A percentile compares a stretch with the other conserved stretches of the same genome.
These are phyloP conservation scores for Conticribra weissflogii DNA, from an alignment of 108 stramenopile genomes.

Conservation along the genomic window DNA sequence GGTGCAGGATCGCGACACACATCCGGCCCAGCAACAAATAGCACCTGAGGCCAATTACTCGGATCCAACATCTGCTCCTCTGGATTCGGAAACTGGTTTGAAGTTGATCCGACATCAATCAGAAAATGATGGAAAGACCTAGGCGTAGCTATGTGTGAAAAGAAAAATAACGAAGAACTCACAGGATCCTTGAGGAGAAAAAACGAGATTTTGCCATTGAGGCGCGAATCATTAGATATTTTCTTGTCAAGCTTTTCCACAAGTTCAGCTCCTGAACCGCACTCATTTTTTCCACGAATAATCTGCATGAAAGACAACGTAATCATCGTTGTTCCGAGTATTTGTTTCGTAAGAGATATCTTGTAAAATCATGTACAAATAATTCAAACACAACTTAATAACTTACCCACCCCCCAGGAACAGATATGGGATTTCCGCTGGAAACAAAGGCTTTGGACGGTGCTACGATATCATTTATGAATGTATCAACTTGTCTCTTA, in stretches of 20 bases:
- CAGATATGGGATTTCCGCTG: constrained; percentile 55
- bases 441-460: constrained; percentile 54
- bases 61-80: constrained; percentile 43
- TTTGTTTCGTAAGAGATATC: too few relatives aligned
- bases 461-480: constrained; percentile 65
- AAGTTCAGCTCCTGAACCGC: constrained; percentile 58
- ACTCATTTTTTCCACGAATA: constrained; percentile 67
- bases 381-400: neutral
- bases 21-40: constrained; percentile 71
- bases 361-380: too few relatives aligned
- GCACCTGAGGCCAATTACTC: constrained; percentile 55
- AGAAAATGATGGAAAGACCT: too few relatives aligned
- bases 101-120: too few relatives aligned
- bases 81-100: constrained; percentile 31
- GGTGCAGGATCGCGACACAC: constrained; percentile 58
- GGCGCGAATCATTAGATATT: constrained; percentile 44
- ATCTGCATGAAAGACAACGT: constrained; percentile 11
- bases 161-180: too few relatives aligned
- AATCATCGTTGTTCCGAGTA: neutral
- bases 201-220: constrained; percentile 66
- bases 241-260: constrained; percentile 72
- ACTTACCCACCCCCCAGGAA: constrained; percentile 61
- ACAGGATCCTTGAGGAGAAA: constrained; percentile 57
- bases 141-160: too few relatives aligned
- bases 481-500: constrained; percentile 49